A percentile compares a stretch with the other conserved stretches of the same genome.
phyloP scores from a whole-genome alignment of 345 rosid genomes.

The Stellera chamaejasme region DNA sequence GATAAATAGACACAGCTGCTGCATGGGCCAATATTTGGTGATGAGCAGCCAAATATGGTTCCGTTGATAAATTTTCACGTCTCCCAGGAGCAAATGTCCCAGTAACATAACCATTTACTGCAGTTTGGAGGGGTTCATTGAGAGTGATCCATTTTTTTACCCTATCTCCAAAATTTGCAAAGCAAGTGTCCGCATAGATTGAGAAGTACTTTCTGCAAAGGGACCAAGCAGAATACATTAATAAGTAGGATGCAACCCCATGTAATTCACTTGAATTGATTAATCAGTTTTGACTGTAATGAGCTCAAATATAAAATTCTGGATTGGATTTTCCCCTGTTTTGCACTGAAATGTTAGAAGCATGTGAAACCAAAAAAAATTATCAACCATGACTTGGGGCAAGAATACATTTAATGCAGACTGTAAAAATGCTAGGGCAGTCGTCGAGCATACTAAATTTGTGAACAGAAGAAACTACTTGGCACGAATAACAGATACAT shows the following conservation, averaged over 20 bases:
- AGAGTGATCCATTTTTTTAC: slow-evolving; percentile 84
- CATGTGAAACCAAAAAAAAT: no score
- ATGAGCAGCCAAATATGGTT: slow-evolving; percentile 74
- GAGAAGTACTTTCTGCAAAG: slow-evolving; percentile 70
- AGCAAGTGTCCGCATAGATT: slow-evolving; percentile 63
- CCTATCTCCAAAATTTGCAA: slow-evolving; percentile 73
- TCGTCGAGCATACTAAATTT: no score
- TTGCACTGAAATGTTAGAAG: no score
- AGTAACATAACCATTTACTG: slow-evolving; percentile 41
- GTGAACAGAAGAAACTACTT: no score
- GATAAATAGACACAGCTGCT: slow-evolving; percentile 55
- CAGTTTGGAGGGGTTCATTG: slow-evolving; percentile 68
- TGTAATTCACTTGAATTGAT: not conserved
- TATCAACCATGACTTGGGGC: no score
- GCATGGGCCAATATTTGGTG: slow-evolving; percentile 85
- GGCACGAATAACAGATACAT: no score
- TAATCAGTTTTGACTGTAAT: no score
- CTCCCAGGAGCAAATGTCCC: slow-evolving; percentile 73
- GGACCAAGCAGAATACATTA: slow-evolving; percentile 13
- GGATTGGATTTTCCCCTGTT: no score
- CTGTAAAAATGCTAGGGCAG: no score
- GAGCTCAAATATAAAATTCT: no score
- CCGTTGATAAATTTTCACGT: slow-evolving; percentile 47
- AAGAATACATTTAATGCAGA: no score
- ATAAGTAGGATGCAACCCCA: not conserved